Conservation (phyloP, 192 early-diverging fungal species). For the Coemansia umbellata region DNA sequence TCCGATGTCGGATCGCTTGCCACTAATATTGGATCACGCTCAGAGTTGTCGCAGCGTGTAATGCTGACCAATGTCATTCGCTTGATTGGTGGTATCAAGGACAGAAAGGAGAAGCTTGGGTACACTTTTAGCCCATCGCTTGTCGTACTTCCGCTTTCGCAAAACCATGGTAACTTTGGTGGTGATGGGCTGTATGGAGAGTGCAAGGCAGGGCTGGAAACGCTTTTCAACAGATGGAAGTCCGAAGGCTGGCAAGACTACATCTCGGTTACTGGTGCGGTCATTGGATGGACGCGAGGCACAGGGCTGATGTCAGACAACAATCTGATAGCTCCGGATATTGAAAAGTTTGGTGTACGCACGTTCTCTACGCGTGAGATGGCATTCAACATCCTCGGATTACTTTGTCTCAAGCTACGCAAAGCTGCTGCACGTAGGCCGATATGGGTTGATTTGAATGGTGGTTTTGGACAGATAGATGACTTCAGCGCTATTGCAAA, state of each 20-base stretch:
- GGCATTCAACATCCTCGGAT: constrained; percentile 90
- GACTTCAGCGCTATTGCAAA: neutral
- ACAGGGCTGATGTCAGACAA: constrained; percentile 89
- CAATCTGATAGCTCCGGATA: constrained; percentile 80
- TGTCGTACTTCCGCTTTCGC: constrained; percentile 85
- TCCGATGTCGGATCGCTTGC: constrained; percentile 78
- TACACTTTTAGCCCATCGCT: constrained; percentile 72
- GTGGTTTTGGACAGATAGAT: constrained; percentile 69
- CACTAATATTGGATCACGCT: constrained; percentile 77
- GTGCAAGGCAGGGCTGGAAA: constrained; percentile 87
- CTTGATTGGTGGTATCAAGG: constrained; percentile 79
- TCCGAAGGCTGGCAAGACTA: constrained; percentile 86
- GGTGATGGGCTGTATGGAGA: constrained; percentile 90
- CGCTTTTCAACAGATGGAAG: constrained; percentile 84
- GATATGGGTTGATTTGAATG: constrained; percentile 85
- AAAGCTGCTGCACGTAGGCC: constrained; percentile 64
- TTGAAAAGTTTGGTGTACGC: constrained; percentile 75
- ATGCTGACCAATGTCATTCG: constrained; percentile 91
- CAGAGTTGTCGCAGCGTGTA: constrained; percentile 84
- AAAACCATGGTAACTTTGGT: constrained; percentile 90
- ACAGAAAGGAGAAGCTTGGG: constrained; percentile 69
- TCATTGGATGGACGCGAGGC: constrained; percentile 95
- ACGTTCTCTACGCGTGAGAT: constrained; percentile 86
- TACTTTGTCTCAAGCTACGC: constrained; percentile 72
- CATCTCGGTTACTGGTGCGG: constrained; percentile 81